These are phyloP conservation scores for Geranium incanum DNA, from an alignment of 441 rosid species.

Conservation along the genomic window DNA sequence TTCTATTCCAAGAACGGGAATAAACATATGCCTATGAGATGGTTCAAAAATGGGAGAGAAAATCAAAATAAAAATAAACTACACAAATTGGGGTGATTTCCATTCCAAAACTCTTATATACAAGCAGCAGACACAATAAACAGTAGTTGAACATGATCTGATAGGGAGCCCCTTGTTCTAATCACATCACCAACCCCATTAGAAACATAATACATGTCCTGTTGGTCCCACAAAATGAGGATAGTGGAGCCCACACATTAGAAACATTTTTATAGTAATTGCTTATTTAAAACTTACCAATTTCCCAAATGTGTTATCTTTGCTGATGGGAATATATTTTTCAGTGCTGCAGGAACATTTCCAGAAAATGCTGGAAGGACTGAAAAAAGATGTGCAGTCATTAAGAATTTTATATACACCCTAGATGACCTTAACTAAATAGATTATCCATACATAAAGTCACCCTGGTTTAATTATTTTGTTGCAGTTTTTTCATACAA, in stretches of 20 bases:
- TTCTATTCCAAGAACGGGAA: neutral
- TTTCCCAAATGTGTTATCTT: slow-evolving; percentile 60
- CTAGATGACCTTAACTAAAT: neutral
- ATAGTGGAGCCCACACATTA: neutral
- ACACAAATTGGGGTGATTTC: too few relatives aligned
- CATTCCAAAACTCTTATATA: too few relatives aligned
- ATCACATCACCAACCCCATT: neutral
- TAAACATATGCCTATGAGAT: neutral
- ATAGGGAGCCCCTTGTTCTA: neutral
- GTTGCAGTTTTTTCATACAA: neutral
- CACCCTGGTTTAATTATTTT: neutral
- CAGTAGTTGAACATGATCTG: neutral
- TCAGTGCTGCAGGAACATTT: slow-evolving; percentile 54
- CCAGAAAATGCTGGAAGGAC: slow-evolving; percentile 79
- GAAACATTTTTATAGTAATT: neutral
- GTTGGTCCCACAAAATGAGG: neutral
- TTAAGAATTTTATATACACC: neutral
- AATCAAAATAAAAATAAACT: too few relatives aligned
- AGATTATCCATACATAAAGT: neutral
- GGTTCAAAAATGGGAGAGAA: neutral
- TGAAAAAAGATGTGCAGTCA: slow-evolving; percentile 28
- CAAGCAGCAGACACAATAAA: neutral
- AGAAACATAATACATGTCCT: neutral
- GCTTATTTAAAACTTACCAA: slow-evolving; percentile 36
- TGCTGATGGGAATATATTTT: slow-evolving; percentile 49